Conservation (phyloP, 169 alveolate genomes). For the Eimeria brunetti region DNA sequence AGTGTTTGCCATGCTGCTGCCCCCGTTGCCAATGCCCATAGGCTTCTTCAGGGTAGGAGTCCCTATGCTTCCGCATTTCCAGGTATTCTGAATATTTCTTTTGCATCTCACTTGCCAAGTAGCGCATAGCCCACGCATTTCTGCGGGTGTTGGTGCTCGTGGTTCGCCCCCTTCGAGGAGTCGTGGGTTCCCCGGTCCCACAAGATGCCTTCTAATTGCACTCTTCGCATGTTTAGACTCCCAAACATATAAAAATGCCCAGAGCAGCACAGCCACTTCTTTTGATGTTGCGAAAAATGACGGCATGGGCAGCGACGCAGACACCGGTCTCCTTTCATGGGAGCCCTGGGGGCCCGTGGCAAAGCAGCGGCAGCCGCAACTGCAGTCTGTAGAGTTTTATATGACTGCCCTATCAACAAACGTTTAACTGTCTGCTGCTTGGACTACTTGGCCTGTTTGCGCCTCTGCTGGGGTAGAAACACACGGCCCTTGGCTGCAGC, state of each 20-base stretch:
- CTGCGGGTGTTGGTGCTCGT: neutral
- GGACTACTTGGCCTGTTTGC: neutral
- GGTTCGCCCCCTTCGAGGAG: neutral
- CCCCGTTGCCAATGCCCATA: neutral
- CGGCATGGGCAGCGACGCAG: neutral
- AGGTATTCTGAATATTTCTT: neutral
- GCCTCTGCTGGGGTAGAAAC: neutral
- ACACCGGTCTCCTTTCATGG: neutral
- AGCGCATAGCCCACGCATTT: neutral
- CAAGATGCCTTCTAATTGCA: no score
- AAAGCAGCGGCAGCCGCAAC: neutral
- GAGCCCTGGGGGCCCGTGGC: neutral
- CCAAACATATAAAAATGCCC: neutral
- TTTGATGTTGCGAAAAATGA: neutral
- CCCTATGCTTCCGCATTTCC: neutral
- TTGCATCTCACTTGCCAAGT: neutral
- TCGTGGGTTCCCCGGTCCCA: neutral
- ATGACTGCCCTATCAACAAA: neutral
- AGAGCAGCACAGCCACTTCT: neutral
- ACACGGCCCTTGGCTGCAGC: neutral
- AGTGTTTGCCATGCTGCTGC: neutral
- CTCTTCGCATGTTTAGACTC: neutral
- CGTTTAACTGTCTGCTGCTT: neutral
- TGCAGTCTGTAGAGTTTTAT: neutral
- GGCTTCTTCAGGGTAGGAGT: neutral